These are phyloP conservation scores for Talaromyces adpressus DNA, from an alignment of 495 filamentous ascomycete genomes.

Conservation along the genomic window DNA sequence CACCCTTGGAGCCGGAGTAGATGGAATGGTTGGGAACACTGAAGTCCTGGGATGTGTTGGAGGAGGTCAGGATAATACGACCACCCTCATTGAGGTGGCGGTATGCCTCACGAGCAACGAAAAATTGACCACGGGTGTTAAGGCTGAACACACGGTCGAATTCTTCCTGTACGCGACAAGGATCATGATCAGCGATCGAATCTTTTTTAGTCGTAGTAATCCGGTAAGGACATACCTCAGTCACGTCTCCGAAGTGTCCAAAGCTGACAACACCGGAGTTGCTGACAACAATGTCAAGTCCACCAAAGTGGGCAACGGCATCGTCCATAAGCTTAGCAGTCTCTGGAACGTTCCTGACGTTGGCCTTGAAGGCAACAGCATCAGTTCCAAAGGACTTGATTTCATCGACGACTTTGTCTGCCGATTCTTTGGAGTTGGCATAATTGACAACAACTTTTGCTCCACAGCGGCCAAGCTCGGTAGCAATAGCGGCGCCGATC, in stretches of 20 bases:
- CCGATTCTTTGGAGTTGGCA: slow-evolving; percentile 17
- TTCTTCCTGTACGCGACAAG: slow-evolving; percentile 33
- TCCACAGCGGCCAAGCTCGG: slow-evolving; percentile 74
- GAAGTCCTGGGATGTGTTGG: slow-evolving; percentile 58
- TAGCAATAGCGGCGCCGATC: slow-evolving; percentile 69
- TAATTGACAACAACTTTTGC: slow-evolving; percentile 66
- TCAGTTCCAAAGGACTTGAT: slow-evolving; percentile 45
- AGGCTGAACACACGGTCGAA: slow-evolving; percentile 71
- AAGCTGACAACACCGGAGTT: slow-evolving; percentile 50
- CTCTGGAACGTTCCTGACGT: slow-evolving; percentile 59
- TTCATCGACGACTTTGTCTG: slow-evolving; percentile 38
- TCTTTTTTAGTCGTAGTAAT: no score
- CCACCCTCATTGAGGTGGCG: slow-evolving; percentile 57
- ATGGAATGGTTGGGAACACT: slow-evolving; percentile 55
- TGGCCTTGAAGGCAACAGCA: slow-evolving; percentile 65
- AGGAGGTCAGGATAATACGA: slow-evolving; percentile 51
- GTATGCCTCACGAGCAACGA: slow-evolving; percentile 71
- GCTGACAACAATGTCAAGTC: slow-evolving; percentile 55
- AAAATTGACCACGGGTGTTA: slow-evolving; percentile 74
- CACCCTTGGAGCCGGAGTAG: slow-evolving; percentile 53
- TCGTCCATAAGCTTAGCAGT: slow-evolving; percentile 56
- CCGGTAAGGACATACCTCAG: slow-evolving; percentile 24
- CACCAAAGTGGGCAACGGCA: slow-evolving; percentile 58
- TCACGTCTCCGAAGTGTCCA: slow-evolving; percentile 54
- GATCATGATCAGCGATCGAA: no score